A percentile compares a stretch with the other conserved stretches of the same genome.
These are phyloP conservation scores for Phytophthora foliorum DNA, from an alignment of 352 stramenopile species.

Conservation along the genomic window DNA sequence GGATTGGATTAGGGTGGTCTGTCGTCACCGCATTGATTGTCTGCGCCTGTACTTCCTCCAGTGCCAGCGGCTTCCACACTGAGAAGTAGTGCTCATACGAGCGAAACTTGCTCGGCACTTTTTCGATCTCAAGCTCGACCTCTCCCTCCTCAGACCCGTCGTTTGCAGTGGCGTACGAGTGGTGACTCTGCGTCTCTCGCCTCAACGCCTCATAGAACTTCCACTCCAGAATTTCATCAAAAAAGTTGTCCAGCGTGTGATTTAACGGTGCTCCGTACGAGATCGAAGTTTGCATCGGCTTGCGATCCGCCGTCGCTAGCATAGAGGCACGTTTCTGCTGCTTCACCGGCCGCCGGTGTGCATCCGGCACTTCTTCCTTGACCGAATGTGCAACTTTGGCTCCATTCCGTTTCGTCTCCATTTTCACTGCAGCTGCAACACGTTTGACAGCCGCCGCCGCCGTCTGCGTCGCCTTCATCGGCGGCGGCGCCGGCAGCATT, in stretches of 20 bases:
- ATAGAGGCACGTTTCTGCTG: slow-evolving; percentile 60
- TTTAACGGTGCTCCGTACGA: slow-evolving; percentile 40
- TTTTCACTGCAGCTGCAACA: slow-evolving; percentile 31
- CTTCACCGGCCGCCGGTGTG: slow-evolving; percentile 77
- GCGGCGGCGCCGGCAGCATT: slow-evolving; percentile 11
- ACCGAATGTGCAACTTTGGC: background rate
- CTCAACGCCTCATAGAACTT: slow-evolving; percentile 73
- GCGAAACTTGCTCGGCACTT: slow-evolving; percentile 86
- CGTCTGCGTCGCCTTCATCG: slow-evolving; percentile 23
- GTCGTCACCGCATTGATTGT: slow-evolving; percentile 83
- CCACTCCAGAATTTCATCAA: slow-evolving; percentile 88
- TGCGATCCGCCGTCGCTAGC: slow-evolving; percentile 36
- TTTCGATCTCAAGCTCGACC: slow-evolving; percentile 66
- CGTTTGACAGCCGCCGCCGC: slow-evolving; percentile 27
- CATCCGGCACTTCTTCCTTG: slow-evolving; percentile 49
- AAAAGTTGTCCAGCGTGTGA: slow-evolving; percentile 86
- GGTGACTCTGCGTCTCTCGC: slow-evolving; percentile 64
- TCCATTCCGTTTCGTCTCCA: slow-evolving; percentile 17
- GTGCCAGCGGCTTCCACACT: slow-evolving; percentile 87
- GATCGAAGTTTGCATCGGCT: slow-evolving; percentile 12
- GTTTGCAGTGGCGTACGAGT: slow-evolving; percentile 59
- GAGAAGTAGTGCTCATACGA: slow-evolving; percentile 92
- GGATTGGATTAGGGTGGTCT: slow-evolving; percentile 59
- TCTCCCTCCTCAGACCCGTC: slow-evolving; percentile 83
- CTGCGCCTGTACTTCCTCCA: slow-evolving; percentile 91